phyloP scores from a whole-genome alignment of 768 basidiomycete species.

The Kwoniella sp. region DNA sequence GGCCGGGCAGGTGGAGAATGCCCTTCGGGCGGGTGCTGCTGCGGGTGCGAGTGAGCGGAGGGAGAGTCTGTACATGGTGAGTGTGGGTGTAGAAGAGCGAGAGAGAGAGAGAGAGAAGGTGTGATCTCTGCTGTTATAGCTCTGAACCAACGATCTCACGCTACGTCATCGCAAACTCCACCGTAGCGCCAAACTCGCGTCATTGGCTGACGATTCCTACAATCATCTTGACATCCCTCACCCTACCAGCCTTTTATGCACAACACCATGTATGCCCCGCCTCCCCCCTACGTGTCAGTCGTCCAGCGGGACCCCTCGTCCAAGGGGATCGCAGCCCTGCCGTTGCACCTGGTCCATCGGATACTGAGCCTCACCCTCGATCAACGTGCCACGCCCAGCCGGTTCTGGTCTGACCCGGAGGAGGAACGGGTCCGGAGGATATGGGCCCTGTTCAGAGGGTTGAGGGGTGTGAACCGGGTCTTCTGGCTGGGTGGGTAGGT shows the following conservation, averaged over 20 bases:
- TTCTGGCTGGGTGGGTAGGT: slow-evolving; percentile 33
- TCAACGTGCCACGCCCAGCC: slow-evolving; percentile 26
- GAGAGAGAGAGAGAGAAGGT: no score
- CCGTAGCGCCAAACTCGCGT: no score
- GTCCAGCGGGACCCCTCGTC: no score
- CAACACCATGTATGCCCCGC: no score
- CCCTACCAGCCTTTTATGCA: no score
- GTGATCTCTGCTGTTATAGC: no score
- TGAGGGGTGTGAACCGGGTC: slow-evolving; percentile 29
- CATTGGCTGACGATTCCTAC: no score
- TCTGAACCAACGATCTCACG: no score
- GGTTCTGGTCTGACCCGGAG: slow-evolving; percentile 19
- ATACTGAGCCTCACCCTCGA: slow-evolving; percentile 33
- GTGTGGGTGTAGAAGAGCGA: not conserved
- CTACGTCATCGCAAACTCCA: not conserved
- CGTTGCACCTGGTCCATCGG: slow-evolving; percentile 24
- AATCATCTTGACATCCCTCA: no score
- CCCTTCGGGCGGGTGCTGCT: not conserved
- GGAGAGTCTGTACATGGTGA: slow-evolving; percentile 11
- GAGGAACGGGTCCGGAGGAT: slow-evolving; percentile 33
- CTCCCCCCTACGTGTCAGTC: no score
- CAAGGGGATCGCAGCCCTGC: slow-evolving; percentile 21
- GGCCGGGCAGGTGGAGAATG: not conserved
- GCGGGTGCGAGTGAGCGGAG: not conserved
- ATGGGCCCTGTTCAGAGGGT: slow-evolving; percentile 33